Evolutionary conservation across 768 basidiomycete species (phyloP).

Genomic region (Suillus subalutaceus): DNA sequence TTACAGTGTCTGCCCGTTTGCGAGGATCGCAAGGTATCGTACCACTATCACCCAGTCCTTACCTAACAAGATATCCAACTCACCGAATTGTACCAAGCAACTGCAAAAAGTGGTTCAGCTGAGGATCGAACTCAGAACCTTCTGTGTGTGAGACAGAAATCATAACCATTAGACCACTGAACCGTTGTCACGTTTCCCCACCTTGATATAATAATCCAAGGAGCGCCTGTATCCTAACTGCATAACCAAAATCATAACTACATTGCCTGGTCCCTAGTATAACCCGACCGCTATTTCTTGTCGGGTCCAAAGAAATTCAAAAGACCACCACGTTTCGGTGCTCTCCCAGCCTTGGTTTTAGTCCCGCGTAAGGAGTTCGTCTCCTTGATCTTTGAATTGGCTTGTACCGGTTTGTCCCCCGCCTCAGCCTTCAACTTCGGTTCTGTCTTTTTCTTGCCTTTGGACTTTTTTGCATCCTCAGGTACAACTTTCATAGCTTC

Average conservation of each 20-base stretch:
- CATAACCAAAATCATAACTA: background rate
- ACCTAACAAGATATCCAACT: no score
- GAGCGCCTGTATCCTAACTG: background rate
- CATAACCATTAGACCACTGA: slow-evolving; percentile 52
- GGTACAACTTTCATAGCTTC: slow-evolving; percentile 43
- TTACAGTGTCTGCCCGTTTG: background rate
- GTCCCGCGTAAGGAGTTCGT: slow-evolving; percentile 10
- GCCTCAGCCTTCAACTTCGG: slow-evolving; percentile 21
- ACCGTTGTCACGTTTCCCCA: slow-evolving; percentile 17
- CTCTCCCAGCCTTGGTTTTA: slow-evolving; percentile 23
- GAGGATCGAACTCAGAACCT: slow-evolving; percentile 52
- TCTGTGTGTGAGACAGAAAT: slow-evolving; percentile 52
- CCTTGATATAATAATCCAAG: no score
- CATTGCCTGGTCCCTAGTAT: background rate
- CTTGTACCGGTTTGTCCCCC: slow-evolving; percentile 27
- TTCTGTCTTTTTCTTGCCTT: slow-evolving; percentile 22
- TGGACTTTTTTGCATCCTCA: slow-evolving; percentile 21
- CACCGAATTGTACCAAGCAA: background rate
- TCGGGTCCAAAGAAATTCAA: slow-evolving; percentile 38
- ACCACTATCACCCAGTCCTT: no score
- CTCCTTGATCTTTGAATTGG: slow-evolving; percentile 21
- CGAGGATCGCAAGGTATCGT: no score
- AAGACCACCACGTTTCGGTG: slow-evolving; percentile 29
- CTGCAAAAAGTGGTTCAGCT: slow-evolving; percentile 39
- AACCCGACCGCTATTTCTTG: slow-evolving; percentile 25